These are phyloP conservation scores for Gossypium stocksii DNA, from an alignment of 345 rosid species.

Conservation along the genomic window DNA sequence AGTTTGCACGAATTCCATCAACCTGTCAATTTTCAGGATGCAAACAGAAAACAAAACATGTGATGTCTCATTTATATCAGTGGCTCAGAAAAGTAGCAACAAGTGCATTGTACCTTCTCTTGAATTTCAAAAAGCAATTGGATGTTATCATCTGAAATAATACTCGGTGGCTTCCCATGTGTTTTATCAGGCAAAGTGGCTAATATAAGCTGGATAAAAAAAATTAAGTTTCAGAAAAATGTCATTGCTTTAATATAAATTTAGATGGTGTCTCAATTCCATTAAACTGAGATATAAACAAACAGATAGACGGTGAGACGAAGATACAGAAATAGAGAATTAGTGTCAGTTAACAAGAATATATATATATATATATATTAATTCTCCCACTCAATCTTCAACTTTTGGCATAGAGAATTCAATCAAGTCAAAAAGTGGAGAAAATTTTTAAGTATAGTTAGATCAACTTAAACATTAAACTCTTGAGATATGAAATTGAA, in stretches of 20 bases:
- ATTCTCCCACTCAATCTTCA: background rate
- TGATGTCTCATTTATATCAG: conserved; percentile 2
- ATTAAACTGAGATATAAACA: background rate
- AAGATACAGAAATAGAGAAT: background rate
- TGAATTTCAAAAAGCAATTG: conserved; percentile 88
- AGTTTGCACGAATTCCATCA: conserved; percentile 68
- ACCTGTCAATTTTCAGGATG: conserved; percentile 47
- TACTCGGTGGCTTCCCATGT: conserved; percentile 55
- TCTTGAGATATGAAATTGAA: conserved; percentile 2
- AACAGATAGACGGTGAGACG: background rate
- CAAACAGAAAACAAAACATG: conserved; percentile 13
- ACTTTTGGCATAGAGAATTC: background rate
- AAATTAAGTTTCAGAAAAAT: conserved; percentile 4
- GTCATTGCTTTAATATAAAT: background rate
- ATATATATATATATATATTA: background rate
- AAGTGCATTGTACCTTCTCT: conserved; percentile 56
- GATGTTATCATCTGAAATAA: conserved; percentile 78
- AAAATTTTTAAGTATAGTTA: background rate
- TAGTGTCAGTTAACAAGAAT: background rate
- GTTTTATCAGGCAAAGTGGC: conserved; percentile 59
- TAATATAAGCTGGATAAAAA: conserved; percentile 64
- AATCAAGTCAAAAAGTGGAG: background rate
- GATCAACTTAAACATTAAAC: background rate
- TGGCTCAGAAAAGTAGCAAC: conserved; percentile 11
- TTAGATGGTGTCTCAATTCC: background rate